phyloP scores from a whole-genome alignment of 495 filamentous ascomycete species.

The Aspergillus panamensis region DNA sequence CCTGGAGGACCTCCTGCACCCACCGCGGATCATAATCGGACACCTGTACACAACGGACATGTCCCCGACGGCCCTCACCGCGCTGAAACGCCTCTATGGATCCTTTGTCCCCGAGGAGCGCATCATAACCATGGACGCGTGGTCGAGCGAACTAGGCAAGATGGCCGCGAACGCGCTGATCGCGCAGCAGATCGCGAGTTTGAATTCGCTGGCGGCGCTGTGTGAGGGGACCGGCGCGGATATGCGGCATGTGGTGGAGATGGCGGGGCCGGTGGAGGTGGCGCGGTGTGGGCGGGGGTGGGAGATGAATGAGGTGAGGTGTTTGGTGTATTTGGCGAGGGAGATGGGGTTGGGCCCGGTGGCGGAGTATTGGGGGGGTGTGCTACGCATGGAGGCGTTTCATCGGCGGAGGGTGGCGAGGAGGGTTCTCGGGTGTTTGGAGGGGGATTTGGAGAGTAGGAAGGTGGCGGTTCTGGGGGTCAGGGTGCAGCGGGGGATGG shows the following conservation, averaged over 20 bases:
- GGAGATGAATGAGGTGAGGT: conserved; percentile 72
- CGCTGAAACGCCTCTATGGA: conserved; percentile 60
- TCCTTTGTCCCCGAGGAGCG: conserved; percentile 60
- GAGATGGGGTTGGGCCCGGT: conserved; percentile 64
- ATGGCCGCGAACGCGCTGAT: conserved; percentile 72
- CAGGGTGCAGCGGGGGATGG: conserved; percentile 64
- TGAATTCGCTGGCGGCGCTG: conserved; percentile 68
- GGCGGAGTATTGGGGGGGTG: conserved; percentile 65
- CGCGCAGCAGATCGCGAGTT: conserved; percentile 72
- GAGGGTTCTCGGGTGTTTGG: conserved; percentile 34
- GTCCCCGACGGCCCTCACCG: conserved; percentile 48
- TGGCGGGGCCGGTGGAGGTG: conserved; percentile 62
- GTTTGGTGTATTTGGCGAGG: conserved; percentile 65
- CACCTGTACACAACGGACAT: conserved; percentile 25
- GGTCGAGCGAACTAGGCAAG: conserved; percentile 73
- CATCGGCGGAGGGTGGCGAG: conserved; percentile 59
- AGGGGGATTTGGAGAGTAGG: conserved; percentile 34
- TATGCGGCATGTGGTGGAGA: conserved; percentile 60
- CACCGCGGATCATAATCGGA: conserved; percentile 73
- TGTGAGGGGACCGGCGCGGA: conserved; percentile 72
- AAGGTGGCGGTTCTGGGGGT: conserved; percentile 67
- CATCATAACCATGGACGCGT: conserved; percentile 70
- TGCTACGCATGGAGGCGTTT: conserved; percentile 61
- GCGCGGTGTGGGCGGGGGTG: conserved; percentile 60
- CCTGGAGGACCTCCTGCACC: conserved; percentile 60